Conservation (phyloP, 148 eudicot genomes). For the Hydrangea macrophylla region DNA sequence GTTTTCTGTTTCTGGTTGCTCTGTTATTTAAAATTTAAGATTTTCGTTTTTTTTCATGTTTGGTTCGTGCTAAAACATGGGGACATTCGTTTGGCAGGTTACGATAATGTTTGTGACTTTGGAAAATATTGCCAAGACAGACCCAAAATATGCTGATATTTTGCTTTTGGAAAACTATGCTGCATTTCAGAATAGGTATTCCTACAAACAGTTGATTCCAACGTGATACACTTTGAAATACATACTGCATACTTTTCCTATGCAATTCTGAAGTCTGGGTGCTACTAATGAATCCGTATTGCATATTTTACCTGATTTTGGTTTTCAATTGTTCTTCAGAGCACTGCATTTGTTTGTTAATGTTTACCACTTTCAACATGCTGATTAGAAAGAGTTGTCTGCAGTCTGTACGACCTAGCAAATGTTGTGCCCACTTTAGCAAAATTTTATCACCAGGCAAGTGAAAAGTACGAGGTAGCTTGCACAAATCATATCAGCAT, state of each 20-base stretch:
- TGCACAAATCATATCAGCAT: constrained; percentile 82
- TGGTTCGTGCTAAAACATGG: neutral
- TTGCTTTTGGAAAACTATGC: constrained; percentile 93
- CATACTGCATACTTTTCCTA: too few relatives aligned
- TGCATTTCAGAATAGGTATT: constrained; percentile 92
- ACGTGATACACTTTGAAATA: too few relatives aligned
- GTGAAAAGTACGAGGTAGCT: constrained; percentile 94
- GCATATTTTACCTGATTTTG: neutral
- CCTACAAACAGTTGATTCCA: too few relatives aligned
- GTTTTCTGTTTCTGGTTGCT: neutral
- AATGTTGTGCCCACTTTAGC: constrained; percentile 89
- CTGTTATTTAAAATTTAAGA: neutral
- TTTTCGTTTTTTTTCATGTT: neutral
- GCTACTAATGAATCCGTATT: neutral
- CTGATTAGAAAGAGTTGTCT: constrained; percentile 23
- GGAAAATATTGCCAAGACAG: constrained; percentile 84
- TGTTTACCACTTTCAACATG: neutral
- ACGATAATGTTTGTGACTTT: constrained; percentile 87
- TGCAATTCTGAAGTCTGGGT: too few relatives aligned
- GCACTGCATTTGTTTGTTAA: constrained; percentile 4
- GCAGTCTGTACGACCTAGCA: constrained; percentile 94
- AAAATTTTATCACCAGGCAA: constrained; percentile 96
- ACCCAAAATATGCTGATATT: constrained; percentile 78
- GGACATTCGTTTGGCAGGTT: constrained; percentile 49
- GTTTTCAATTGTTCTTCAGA: neutral